phyloP scores from a whole-genome alignment of 2,329 filamentous ascomycete genomes.

The Colletotrichum karsti region DNA sequence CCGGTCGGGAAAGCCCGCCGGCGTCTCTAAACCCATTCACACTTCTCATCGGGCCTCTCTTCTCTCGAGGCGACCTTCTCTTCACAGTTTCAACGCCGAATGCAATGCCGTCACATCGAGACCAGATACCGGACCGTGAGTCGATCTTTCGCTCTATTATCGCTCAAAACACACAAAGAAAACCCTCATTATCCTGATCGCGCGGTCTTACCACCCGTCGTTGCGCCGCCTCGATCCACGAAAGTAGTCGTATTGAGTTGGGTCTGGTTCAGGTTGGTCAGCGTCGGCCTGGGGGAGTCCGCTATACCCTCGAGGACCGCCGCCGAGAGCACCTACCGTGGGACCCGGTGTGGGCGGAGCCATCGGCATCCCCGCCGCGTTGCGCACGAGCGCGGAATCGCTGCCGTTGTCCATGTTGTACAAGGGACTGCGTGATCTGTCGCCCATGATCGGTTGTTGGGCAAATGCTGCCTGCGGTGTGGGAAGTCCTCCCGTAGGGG shows the following conservation, averaged over 20 bases:
- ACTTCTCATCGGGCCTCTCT: neutral
- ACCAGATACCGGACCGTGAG: slow-evolving; percentile 8
- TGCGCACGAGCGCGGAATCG: slow-evolving; percentile 58
- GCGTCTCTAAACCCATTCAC: neutral
- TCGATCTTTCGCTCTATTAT: slow-evolving; percentile 10
- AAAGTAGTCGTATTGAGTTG: slow-evolving; percentile 66
- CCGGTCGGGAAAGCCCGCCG: neutral
- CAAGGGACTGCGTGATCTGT: slow-evolving; percentile 53
- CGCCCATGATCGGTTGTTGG: slow-evolving; percentile 23
- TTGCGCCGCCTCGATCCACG: slow-evolving; percentile 48
- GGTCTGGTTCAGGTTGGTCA: slow-evolving; percentile 46
- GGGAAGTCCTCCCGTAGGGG: slow-evolving; percentile 13
- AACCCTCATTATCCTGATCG: neutral
- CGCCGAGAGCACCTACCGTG: slow-evolving; percentile 61
- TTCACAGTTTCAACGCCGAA: slow-evolving; percentile 15
- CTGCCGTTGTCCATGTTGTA: slow-evolving; percentile 62
- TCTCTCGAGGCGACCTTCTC: neutral
- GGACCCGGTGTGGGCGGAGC: slow-evolving; percentile 49
- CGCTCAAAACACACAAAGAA: slow-evolving; percentile 12
- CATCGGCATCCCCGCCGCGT: slow-evolving; percentile 61
- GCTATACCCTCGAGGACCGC: slow-evolving; percentile 68
- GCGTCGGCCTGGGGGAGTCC: slow-evolving; percentile 64
- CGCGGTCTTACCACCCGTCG: slow-evolving; percentile 45
- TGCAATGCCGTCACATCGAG: slow-evolving; percentile 17
- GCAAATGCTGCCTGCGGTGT: slow-evolving; percentile 23